phyloP scores from a whole-genome alignment of 2,329 filamentous ascomycete species.

The Helotiales sp. region DNA sequence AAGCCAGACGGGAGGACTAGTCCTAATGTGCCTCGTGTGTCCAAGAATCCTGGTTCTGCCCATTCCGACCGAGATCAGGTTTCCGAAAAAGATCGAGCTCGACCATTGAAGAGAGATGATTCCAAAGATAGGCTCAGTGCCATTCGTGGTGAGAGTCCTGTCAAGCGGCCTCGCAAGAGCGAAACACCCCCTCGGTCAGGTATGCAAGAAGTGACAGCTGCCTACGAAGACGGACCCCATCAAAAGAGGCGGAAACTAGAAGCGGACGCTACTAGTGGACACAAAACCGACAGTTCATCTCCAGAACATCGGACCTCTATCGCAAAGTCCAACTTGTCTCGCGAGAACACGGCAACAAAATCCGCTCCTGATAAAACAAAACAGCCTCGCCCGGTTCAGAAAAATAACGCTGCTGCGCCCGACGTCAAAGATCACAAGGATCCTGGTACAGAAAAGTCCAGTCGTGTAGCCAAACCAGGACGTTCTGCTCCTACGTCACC shows the following conservation, averaged over 20 bases:
- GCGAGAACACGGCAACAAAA: constrained; percentile 30
- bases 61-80: constrained; percentile 30
- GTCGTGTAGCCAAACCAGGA: constrained; percentile 24
- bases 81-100: constrained; percentile 55
- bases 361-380: constrained; percentile 28
- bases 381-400: constrained; percentile 20
- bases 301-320: constrained; percentile 35
- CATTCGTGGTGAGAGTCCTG: constrained; percentile 55
- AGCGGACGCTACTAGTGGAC: constrained; percentile 44
- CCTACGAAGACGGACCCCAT: constrained; percentile 58
- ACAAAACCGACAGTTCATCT: constrained; percentile 37
- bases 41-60: constrained; percentile 23
- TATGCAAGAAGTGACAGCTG: constrained; percentile 50
- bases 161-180: constrained; percentile 65
- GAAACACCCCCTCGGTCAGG: constrained; percentile 57
- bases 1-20: constrained; percentile 52
- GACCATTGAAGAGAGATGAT: constrained; percentile 65
- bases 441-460: constrained; percentile 24
- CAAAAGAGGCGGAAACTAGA: constrained; percentile 64
- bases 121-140: constrained; percentile 58
- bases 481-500: constrained; percentile 14
- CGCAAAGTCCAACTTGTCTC: constrained; percentile 29
- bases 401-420: constrained; percentile 3
- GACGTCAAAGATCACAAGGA: constrained; percentile 19
- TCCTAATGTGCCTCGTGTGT: constrained; percentile 31